Base-by-base conservation (phyloP, 352 stramenopile genomes). In the Pythium dissotocum region DNA sequence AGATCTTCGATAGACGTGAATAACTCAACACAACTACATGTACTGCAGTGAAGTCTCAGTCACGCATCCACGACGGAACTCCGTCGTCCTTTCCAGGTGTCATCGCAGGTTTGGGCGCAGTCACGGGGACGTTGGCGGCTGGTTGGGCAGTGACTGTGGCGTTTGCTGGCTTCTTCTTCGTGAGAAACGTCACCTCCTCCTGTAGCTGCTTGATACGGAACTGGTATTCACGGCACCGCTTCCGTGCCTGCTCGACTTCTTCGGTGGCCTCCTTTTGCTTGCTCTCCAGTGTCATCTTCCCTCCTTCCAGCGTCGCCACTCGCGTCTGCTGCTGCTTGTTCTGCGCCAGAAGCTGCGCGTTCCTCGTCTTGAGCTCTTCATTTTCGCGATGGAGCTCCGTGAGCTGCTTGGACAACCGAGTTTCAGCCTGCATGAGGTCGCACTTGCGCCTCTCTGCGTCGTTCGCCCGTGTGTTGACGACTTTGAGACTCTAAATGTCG, bases 141-240 rank as follows among this genome's bases (percentile, higher is more conserved):
- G 6, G 44, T 52, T 6, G 44, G 12, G 26, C 13, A 9, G 51
- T 24, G 3, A 13, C 12, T 18, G 28, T 40, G 4, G 51, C 21
- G 12, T 54, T 54, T 58, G 12, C 28, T 4, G 40, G 35, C 5
- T 61, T 58, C 16, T 69, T 72, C 13, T 90, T 92, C 52, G 80
- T 77, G 12, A 85, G 58, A 48, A 88, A 91, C 30, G 82, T 61
- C 32, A 87, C 63, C 67, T 93, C 82, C 69, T 93, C 84, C 61
- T 90, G 79, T 3, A 93, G 75, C 70, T 93, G 80, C 48, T 85
- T 79, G 61, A 78, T 77, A 30, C 82, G 82, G 59, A 93, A 93
- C 35, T 88, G 79, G 30, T 69, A 66, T 62, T 89, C 79, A 14
- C 82, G 82, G 44, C 69, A 77, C 57, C 68, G 81, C 40, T 87